A percentile compares a stretch with the other conserved stretches of the same genome.
These are phyloP conservation scores for Saccharum spontaneum DNA, from an alignment of 176 grass and related monocot genomes.

Conservation along the genomic window DNA sequence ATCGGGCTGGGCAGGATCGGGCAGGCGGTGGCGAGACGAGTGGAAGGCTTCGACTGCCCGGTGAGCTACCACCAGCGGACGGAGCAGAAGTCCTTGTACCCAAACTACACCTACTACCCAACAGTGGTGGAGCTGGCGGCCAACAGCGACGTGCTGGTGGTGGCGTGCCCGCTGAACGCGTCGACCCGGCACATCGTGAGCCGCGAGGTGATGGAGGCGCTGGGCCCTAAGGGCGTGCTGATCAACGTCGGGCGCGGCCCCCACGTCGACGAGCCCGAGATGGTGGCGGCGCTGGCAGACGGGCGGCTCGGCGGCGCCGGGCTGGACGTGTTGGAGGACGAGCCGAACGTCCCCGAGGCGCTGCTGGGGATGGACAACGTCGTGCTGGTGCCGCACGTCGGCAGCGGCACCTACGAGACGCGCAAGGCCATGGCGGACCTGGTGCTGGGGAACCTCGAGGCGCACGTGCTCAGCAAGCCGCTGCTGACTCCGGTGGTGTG, in stretches of 20 bases:
- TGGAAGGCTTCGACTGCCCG: conserved; percentile 74
- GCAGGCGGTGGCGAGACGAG: conserved; percentile 57
- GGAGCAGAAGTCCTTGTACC: conserved; percentile 29
- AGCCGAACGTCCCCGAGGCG: conserved; percentile 64
- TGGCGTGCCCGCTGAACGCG: conserved; percentile 71
- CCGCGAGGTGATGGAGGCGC: conserved; percentile 71
- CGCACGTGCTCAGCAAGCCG: conserved; percentile 58
- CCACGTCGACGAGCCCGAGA: conserved; percentile 79
- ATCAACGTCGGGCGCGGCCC: conserved; percentile 82
- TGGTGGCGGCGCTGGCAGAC: conserved; percentile 62
- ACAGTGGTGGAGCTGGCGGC: conserved; percentile 53
- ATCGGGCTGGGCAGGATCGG: conserved; percentile 90
- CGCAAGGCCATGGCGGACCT: conserved; percentile 71
- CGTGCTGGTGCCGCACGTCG: conserved; percentile 77
- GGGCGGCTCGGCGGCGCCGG: conserved; percentile 73
- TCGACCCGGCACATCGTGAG: conserved; percentile 76
- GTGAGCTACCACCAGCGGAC: conserved; percentile 73
- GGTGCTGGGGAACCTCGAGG: conserved; percentile 84
- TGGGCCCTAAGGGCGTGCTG: conserved; percentile 74
- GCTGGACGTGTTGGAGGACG: conserved; percentile 87
- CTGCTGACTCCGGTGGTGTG: conserved; percentile 73
- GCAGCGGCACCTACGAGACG: conserved; percentile 68
- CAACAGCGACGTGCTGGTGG: conserved; percentile 71
- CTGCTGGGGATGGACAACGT: conserved; percentile 72
- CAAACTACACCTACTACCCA: conserved; percentile 64